Evolutionary conservation across 1,139 yeast species (phyloP).

Genomic region (Chernovozyma sophiae-reginae): DNA sequence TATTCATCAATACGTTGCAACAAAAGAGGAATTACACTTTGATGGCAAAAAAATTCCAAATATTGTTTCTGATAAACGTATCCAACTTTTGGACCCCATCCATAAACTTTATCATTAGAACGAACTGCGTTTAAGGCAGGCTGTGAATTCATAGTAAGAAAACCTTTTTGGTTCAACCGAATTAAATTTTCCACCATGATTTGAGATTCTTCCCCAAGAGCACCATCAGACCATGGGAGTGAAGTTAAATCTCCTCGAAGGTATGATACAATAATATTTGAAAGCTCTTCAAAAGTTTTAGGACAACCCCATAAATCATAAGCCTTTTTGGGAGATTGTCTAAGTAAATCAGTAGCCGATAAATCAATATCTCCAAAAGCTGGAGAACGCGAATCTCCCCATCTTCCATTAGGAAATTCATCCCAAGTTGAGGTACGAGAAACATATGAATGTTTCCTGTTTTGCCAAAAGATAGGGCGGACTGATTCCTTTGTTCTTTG

Average conservation of each 20-base stretch:
- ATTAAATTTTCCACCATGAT: constrained; percentile 59
- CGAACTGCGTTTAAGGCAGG: constrained; percentile 83
- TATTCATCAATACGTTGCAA: constrained; percentile 33
- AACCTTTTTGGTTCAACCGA: constrained; percentile 59
- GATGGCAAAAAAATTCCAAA: constrained; percentile 77
- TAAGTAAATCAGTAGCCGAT: constrained; percentile 70
- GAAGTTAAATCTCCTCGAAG: constrained; percentile 67
- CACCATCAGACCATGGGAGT: constrained; percentile 94
- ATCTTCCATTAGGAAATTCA: constrained; percentile 92
- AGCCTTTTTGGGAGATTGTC: constrained; percentile 80
- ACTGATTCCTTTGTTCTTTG: constrained; percentile 77
- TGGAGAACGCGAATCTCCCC: constrained; percentile 93
- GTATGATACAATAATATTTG: constrained; percentile 59
- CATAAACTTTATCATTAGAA: constrained; percentile 69
- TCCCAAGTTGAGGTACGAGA: constrained; percentile 92
- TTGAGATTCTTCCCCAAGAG: constrained; percentile 73
- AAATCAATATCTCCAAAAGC: constrained; percentile 86
- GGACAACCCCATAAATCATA: constrained; percentile 89
- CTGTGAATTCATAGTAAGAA: constrained; percentile 87
- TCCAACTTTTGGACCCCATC: constrained; percentile 97
- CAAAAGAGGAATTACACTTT: constrained; percentile 39
- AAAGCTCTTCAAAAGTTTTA: constrained; percentile 50
- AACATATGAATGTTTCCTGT: constrained; percentile 85
- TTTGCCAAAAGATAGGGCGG: constrained; percentile 95
- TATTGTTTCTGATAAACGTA: constrained; percentile 93